Conservation (phyloP, 805 yeast species). For the Saccharomyces jurei region DNA sequence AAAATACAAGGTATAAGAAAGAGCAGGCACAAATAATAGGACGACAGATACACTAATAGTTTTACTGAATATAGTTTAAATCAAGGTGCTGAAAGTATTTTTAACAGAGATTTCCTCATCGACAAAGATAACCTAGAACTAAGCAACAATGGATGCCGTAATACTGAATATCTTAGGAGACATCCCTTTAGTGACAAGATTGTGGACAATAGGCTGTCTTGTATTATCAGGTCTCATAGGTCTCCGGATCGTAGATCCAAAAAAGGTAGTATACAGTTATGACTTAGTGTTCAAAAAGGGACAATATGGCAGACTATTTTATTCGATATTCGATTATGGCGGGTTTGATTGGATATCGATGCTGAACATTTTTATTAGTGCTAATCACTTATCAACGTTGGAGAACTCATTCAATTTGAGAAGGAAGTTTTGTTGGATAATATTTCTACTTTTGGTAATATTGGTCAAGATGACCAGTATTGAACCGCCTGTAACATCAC, state of each 20-base stretch:
- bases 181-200: constrained; percentile 36
- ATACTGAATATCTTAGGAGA: constrained; percentile 22
- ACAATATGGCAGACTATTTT: constrained; percentile 33
- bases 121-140: background rate
- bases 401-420: constrained; percentile 21
- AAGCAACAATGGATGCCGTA: constrained; percentile 23
- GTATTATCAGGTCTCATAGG: constrained; percentile 30
- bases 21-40: background rate
- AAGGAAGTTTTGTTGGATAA: constrained; percentile 24
- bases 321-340: constrained; percentile 36
- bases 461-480: constrained; percentile 18
- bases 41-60: background rate
- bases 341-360: constrained; percentile 17
- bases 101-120: background rate
- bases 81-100: background rate
- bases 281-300: constrained; percentile 35
- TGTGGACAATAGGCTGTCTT: constrained; percentile 32
- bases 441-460: constrained; percentile 10
- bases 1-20: background rate
- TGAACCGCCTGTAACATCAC: constrained; percentile 22
- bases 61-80: background rate
- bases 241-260: constrained; percentile 27
- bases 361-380: constrained; percentile 17
- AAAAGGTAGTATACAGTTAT: constrained; percentile 30
- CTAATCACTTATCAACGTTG: constrained; percentile 18